These are phyloP conservation scores for Candida yuanshanica DNA, from an alignment of 805 yeast species.

Conservation along the genomic window DNA sequence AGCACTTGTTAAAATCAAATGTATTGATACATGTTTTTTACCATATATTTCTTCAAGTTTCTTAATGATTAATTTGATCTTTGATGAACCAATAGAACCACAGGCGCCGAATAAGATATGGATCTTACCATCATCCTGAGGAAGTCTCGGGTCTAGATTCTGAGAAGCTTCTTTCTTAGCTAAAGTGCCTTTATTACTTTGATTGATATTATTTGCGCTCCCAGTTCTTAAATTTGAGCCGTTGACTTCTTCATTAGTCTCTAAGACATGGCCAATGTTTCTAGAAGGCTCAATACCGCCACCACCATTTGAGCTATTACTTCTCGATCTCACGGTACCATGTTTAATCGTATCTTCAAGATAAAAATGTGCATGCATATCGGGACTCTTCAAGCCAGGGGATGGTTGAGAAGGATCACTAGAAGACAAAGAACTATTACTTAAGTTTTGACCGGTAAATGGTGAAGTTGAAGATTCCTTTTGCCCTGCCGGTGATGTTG, in stretches of 20 bases:
- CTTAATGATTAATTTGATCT: conserved; percentile 72
- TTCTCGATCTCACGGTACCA: conserved; percentile 29
- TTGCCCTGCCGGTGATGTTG: conserved; percentile 10
- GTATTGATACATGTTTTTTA: conserved; percentile 68
- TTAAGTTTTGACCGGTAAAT: conserved; percentile 6
- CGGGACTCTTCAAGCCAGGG: conserved; percentile 42
- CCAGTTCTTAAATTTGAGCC: not conserved
- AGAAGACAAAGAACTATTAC: conserved; percentile 20
- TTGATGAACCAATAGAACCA: conserved; percentile 81
- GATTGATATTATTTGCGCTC: not conserved
- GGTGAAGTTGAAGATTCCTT: not conserved
- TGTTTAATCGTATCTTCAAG: conserved; percentile 64
- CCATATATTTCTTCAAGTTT: conserved; percentile 81
- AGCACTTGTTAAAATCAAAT: conserved; percentile 76
- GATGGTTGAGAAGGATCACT: conserved; percentile 8
- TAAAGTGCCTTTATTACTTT: conserved; percentile 10
- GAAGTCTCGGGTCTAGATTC: conserved; percentile 57
- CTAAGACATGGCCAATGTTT: not conserved
- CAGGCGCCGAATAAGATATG: conserved; percentile 85
- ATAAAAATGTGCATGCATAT: conserved; percentile 75
- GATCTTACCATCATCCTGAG: conserved; percentile 81
- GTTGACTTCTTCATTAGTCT: not conserved
- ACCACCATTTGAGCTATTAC: conserved; percentile 20
- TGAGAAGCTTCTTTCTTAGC: conserved; percentile 35
- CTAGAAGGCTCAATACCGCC: not conserved